Evolutionary conservation across 352 stramenopile species (phyloP), one percentile per base, ranked within the genome.

Genomic region (Phytophthora colocasiae): DNA sequence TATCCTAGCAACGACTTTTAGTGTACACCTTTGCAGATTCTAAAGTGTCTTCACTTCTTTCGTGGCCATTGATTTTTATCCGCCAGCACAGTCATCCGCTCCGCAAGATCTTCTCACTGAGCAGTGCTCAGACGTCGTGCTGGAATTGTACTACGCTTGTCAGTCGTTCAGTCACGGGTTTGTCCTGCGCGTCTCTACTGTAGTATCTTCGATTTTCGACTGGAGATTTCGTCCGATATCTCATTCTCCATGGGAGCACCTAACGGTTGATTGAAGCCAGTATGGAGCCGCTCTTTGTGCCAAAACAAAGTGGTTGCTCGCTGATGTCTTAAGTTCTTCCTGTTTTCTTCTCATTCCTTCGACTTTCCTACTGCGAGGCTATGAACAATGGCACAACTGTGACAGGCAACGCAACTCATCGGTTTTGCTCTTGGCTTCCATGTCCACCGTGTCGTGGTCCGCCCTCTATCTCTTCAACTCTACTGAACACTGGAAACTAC

Each of bases 181-280:
- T 34, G 44, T 53, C 29, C n/a, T 48, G n/a, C 57, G 39, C 22
- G 27, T 39, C 52, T 19, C 58, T 63, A n/a, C n/a, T n/a, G n/a
- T n/a, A 34, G 34, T 3, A 38, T 48, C 53, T 70, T 70, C 62
- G 62, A 69, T 51, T 65, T 65, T 65, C 49, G 50, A 71, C 57
- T 62, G 56, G 56, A 64, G 39, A 57, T 58, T 22, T 31, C 15
- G 24, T n/a, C 43, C 54, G 55, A 66, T 70, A 60, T 66, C 46
- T 65, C 55, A 70, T 58, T 45, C 31, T 11, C 48, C 41, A 71
- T 29, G 56, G 57, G 63, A 14, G 48, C 63, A 66, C 43, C 48
- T 67, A 65, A 65, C 61, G 46, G 34, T 36, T 36, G 31, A 4
- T 36, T 36, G 31, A 12, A 12, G 31, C 31, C 31, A 36, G 31